phyloP scores from a whole-genome alignment of 2,329 filamentous ascomycete species.

The Arthrobotrys musiformis region DNA sequence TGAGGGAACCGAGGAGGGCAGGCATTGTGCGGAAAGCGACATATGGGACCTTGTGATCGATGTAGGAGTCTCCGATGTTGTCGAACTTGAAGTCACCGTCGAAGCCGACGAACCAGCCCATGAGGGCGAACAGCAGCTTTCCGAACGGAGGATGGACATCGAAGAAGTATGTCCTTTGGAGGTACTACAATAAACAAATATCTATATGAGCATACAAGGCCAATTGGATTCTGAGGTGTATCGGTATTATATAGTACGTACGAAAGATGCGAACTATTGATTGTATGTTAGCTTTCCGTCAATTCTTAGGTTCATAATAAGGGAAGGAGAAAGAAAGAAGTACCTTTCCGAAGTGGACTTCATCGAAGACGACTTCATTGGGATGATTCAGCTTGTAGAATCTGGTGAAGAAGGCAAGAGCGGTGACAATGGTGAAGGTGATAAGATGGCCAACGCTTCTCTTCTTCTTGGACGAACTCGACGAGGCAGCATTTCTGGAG shows the following conservation, averaged over 20 bases:
- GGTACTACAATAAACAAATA: constrained; percentile 77
- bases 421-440: constrained; percentile 79
- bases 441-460: constrained; percentile 82
- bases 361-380: constrained; percentile 96
- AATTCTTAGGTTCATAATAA: not conserved
- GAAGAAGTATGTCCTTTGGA: constrained; percentile 99
- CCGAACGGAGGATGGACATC: constrained; percentile 98
- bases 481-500: constrained; percentile 24
- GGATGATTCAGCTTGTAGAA: constrained; percentile 98
- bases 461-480: constrained; percentile 16
- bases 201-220: not conserved
- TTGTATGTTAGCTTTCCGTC: constrained; percentile 20
- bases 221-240: no score
- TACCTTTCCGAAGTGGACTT: constrained; percentile 99
- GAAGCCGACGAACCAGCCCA: constrained; percentile 97
- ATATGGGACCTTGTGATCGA: constrained; percentile 95
- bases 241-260: constrained; percentile 55
- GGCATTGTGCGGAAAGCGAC: constrained; percentile 94
- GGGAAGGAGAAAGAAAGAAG: not conserved
- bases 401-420: constrained; percentile 85
- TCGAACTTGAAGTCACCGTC: constrained; percentile 98
- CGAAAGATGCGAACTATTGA: constrained; percentile 73
- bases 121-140: constrained; percentile 95
- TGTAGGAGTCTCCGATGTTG: constrained; percentile 98
- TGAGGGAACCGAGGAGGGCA: constrained; percentile 88